These are phyloP conservation scores for Globisporangium rhizosaccharum DNA, from an alignment of 352 stramenopile species.

Conservation along the genomic window DNA sequence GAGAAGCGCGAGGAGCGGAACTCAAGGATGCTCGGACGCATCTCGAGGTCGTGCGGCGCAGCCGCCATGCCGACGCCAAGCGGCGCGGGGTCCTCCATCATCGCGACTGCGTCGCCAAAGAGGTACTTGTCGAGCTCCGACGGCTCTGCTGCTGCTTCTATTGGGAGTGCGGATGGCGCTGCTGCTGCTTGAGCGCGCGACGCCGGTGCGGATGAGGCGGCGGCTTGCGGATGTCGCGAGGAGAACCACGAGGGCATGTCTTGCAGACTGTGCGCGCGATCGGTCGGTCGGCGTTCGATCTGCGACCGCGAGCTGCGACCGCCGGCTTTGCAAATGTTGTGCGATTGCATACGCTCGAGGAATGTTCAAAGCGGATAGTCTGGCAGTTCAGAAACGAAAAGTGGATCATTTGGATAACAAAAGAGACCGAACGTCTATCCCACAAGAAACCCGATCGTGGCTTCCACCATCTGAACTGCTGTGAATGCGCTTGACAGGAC, in stretches of 20 bases:
- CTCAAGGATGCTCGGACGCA: slow-evolving; percentile 40
- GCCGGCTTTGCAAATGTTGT: no score
- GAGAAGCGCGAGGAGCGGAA: slow-evolving; percentile 44
- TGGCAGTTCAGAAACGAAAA: no score
- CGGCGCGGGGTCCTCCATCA: slow-evolving; percentile 10
- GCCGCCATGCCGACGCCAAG: slow-evolving; percentile 24
- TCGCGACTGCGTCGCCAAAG: slow-evolving; percentile 5
- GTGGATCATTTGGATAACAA: no score
- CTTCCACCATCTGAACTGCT: no score
- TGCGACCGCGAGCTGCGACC: background rate
- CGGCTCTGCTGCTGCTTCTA: background rate
- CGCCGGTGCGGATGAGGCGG: background rate
- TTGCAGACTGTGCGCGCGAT: background rate
- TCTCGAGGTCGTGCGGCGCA: slow-evolving; percentile 11
- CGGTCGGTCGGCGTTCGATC: background rate
- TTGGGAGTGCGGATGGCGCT: background rate
- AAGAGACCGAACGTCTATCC: no score
- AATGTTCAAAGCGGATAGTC: no score
- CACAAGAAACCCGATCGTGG: no score
- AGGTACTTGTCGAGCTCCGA: slow-evolving; percentile 11
- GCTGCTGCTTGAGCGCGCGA: background rate
- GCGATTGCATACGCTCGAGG: no score
- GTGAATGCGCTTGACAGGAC: no score
- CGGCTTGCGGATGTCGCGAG: background rate
- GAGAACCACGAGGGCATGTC: slow-evolving; percentile 3